Evolutionary conservation across 2,329 filamentous ascomycete genomes (phyloP), one percentile per base, ranked within the genome.

Genomic region (Xylariaceae sp.): DNA sequence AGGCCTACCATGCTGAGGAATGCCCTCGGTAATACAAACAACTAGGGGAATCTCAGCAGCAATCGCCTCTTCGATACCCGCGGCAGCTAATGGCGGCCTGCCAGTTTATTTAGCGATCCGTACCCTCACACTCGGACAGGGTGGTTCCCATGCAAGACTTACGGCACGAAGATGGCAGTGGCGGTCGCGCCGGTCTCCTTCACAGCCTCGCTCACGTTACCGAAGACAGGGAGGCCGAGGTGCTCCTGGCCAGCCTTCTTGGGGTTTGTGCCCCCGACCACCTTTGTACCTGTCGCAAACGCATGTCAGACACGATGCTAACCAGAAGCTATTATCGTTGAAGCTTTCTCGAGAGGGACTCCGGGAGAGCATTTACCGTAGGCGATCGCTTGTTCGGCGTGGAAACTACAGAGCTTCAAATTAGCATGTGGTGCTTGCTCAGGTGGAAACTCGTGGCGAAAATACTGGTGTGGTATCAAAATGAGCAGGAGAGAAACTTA

Each of bases 11-110:
- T 97, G 92, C 78, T 97, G 93, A 65, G 92, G 93, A 68, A 97
- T 97, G 73, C 93, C 93, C 82, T 97, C 93, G 57, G 93, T 97
- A 71, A 97, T 97, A 76, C 92, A 97, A 69, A 99, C 94, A 67
- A 95, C 89, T 59, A 99, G 86, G 63, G 92, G 91, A 55, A 99
- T 87, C 79, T 99, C 94, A 64, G 94, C 94, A 66, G 82, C 79
- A 71, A 99, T 87, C 66, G 94, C 94, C 80, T 99, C 94, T 79
- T 97, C 93, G 67, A 99, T 99, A 85, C 92, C 89, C 67, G 87
- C 87, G 61, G 94, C 94, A 64, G 94, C 94, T 68, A 97, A 73
- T 63, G 94, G 91, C 61, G 94, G 94, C 62, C 91, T 94, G 68
- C 62, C 16, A 49, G 30, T 21, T 24, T 43, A 27, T 57, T 46